These are phyloP conservation scores for Oehlia diaphana DNA, from an alignment of 192 early-diverging fungal genomes.

Conservation along the genomic window DNA sequence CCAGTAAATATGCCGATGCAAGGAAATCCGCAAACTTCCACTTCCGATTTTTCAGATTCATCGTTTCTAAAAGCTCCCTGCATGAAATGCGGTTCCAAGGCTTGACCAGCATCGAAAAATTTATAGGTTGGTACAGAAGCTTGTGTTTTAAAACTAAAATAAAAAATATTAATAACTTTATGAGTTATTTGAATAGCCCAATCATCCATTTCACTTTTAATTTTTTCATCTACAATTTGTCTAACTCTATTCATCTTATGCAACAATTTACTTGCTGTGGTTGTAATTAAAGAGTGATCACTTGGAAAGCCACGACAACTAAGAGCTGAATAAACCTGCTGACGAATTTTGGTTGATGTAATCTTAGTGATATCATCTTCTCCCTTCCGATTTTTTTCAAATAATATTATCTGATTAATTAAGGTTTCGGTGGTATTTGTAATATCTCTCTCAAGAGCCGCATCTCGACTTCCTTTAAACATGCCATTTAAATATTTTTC, in stretches of 20 bases:
- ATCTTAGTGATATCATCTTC: slow-evolving; percentile 1
- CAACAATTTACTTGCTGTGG: neutral
- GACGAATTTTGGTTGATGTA: neutral
- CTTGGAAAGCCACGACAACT: neutral
- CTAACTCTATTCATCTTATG: neutral
- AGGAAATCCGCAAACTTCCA: slow-evolving; percentile 6
- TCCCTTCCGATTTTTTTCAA: neutral
- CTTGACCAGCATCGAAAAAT: neutral
- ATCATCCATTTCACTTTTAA: neutral
- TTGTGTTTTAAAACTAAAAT: neutral
- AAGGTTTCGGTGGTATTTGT: too few species aligned
- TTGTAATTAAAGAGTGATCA: neutral
- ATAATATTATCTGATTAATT: neutral
- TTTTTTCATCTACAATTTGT: neutral
- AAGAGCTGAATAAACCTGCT: neutral
- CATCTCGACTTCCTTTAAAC: too few species aligned
- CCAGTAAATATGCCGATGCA: neutral
- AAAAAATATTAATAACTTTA: slow-evolving; percentile 13
- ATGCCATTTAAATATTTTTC: too few species aligned
- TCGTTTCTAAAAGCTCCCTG: neutral
- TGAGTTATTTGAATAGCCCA: neutral
- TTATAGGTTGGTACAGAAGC: neutral
- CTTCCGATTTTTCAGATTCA: neutral
- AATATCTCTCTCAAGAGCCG: too few species aligned
- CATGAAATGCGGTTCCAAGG: neutral